Evolutionary conservation across 2,329 filamentous ascomycete genomes (phyloP).

Genomic region (Botrytis squamosa): DNA sequence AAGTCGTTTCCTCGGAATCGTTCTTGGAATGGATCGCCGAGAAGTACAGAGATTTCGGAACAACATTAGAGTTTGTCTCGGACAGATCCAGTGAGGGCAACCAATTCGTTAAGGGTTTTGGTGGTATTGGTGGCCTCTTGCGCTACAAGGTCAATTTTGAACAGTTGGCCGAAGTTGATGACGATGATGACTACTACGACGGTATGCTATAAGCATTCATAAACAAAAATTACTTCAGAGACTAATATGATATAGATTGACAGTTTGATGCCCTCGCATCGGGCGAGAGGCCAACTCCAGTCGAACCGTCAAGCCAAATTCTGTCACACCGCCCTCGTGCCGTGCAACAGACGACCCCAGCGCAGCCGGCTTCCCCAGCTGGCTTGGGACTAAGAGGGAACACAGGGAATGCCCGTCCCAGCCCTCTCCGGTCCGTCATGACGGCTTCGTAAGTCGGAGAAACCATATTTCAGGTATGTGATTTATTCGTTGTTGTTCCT

Average conservation of each 20-base stretch:
- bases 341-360: slow-evolving; percentile 45
- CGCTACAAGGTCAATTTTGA: slow-evolving; percentile 99
- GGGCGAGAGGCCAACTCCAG: slow-evolving; percentile 82
- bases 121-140: slow-evolving; percentile 94
- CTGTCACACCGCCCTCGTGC: slow-evolving; percentile 46
- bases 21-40: slow-evolving; percentile 99
- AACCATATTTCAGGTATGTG: slow-evolving; percentile 21
- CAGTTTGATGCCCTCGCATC: slow-evolving; percentile 81
- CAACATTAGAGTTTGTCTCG: slow-evolving; percentile 93
- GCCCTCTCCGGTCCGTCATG: slow-evolving; percentile 68
- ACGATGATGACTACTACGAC: slow-evolving; percentile 92
- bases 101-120: slow-evolving; percentile 99
- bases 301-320: slow-evolving; percentile 45
- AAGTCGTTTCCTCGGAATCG: slow-evolving; percentile 78
- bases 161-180: slow-evolving; percentile 87
- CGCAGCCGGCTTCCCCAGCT: slow-evolving; percentile 39
- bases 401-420: slow-evolving; percentile 53
- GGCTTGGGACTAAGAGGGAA: slow-evolving; percentile 41
- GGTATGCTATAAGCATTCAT: slow-evolving; percentile 42
- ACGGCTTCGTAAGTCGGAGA: slow-evolving; percentile 45
- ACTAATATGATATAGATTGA: slow-evolving; percentile 63
- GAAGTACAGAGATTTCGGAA: slow-evolving; percentile 97
- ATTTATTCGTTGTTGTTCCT: background rate
- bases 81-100: slow-evolving; percentile 97
- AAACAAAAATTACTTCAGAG: slow-evolving; percentile 19